phyloP scores from a whole-genome alignment of 495 filamentous ascomycete species.

The Penicillium argentinense region DNA sequence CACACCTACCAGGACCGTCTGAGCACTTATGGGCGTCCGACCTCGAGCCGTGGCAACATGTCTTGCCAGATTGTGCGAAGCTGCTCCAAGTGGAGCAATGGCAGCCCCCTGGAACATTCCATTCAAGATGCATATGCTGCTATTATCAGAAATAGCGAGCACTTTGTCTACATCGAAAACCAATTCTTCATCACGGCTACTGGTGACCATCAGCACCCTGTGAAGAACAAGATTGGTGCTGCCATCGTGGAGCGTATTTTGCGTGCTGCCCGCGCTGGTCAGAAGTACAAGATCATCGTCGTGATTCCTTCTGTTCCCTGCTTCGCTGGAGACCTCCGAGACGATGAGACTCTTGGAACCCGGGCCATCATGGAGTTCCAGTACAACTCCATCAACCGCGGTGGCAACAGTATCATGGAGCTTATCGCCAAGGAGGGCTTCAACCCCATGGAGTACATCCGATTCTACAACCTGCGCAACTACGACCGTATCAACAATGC shows the following conservation, averaged over 20 bases:
- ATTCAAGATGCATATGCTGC: conserved; percentile 87
- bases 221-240: conserved; percentile 83
- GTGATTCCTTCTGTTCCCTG: conserved; percentile 86
- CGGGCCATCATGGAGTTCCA: conserved; percentile 97
- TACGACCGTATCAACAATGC: conserved; percentile 88
- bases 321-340: conserved; percentile 84
- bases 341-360: conserved; percentile 78
- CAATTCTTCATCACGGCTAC: conserved; percentile 98
- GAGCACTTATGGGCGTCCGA: conserved; percentile 24
- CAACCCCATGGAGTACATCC: conserved; percentile 76
- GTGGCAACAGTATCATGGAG: conserved; percentile 85
- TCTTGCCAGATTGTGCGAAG: conserved; percentile 69
- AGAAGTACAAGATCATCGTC: conserved; percentile 83
- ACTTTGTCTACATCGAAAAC: conserved; percentile 95
- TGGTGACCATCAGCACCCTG: conserved; percentile 68
- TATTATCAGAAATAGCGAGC: conserved; percentile 73
- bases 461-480: conserved; percentile 92
- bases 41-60: conserved; percentile 48
- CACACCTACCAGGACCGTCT: conserved; percentile 49
- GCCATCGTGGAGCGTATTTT: conserved; percentile 87
- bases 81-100: conserved; percentile 70
- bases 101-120: conserved; percentile 72
- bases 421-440: conserved; percentile 68
- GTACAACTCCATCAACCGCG: conserved; percentile 86
- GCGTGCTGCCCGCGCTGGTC: conserved; percentile 65